Percentiles rank a stretch among this genome's conserved stretches.
Evolutionary conservation across 2,329 filamentous ascomycete genomes (phyloP).

Genomic region (Hyphodiscus sp.): DNA sequence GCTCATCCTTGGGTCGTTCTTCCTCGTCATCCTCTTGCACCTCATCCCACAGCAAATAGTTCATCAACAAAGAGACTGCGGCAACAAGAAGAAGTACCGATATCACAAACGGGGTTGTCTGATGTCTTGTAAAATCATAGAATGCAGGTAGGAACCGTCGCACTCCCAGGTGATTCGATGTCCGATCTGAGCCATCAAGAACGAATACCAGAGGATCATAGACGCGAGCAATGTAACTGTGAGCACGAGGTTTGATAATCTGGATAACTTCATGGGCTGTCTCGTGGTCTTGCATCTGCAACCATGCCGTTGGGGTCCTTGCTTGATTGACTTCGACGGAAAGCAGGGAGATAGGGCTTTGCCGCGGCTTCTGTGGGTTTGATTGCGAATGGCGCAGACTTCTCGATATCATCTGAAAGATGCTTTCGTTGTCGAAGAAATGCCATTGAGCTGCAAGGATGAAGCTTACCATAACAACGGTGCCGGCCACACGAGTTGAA

Average conservation of each 20-base stretch:
- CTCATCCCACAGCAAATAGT: slow-evolving; percentile 62
- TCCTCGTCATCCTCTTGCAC: slow-evolving; percentile 41
- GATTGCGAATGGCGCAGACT: slow-evolving; percentile 26
- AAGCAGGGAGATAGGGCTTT: slow-evolving; percentile 33
- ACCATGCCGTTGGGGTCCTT: slow-evolving; percentile 69
- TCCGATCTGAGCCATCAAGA: slow-evolving; percentile 60
- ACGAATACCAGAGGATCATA: slow-evolving; percentile 72
- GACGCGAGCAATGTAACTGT: slow-evolving; percentile 67
- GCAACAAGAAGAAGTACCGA: slow-evolving; percentile 57
- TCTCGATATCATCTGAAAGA: slow-evolving; percentile 32
- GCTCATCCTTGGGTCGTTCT: slow-evolving; percentile 36
- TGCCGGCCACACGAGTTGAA: slow-evolving; percentile 69
- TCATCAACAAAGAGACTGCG: slow-evolving; percentile 64
- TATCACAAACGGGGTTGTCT: slow-evolving; percentile 52
- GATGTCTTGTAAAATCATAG: slow-evolving; percentile 62
- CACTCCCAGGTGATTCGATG: slow-evolving; percentile 38
- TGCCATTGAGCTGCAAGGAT: slow-evolving; percentile 71
- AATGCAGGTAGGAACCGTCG: slow-evolving; percentile 48
- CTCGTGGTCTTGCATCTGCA: slow-evolving; percentile 70
- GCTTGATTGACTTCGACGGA: slow-evolving; percentile 64
- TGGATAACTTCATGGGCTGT: slow-evolving; percentile 70
- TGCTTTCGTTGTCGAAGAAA: slow-evolving; percentile 58
- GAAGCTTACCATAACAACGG: slow-evolving; percentile 65
- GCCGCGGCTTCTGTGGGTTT: slow-evolving; percentile 7
- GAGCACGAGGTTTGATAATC: slow-evolving; percentile 64